Evolutionary conservation across 495 filamentous ascomycete genomes (phyloP).

Genomic region (Hapsidospora chrysogenum): DNA sequence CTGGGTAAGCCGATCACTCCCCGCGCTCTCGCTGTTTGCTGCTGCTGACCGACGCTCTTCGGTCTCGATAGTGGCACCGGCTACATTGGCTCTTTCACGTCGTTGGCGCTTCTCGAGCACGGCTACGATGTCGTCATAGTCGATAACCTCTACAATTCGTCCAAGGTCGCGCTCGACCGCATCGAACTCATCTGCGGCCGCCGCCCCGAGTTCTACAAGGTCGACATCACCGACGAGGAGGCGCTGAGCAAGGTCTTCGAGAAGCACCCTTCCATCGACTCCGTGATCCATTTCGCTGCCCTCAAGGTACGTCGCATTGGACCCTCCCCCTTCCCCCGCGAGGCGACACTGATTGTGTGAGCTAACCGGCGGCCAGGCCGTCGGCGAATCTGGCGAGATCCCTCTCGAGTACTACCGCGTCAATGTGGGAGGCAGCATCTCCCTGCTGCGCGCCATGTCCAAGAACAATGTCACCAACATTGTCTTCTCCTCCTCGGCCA

Average conservation of each 20-base stretch:
- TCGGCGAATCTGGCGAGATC: slow-evolving; percentile 89
- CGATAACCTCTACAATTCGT: slow-evolving; percentile 94
- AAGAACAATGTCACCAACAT: slow-evolving; percentile 85
- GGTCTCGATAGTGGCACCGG: slow-evolving; percentile 60
- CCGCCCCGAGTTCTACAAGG: slow-evolving; percentile 67
- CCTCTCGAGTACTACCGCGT: slow-evolving; percentile 95
- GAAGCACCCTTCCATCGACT: slow-evolving; percentile 84
- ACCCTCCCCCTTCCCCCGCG: background rate
- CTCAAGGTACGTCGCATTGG: slow-evolving; percentile 55
- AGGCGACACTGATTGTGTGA: no score
- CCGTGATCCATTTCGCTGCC: slow-evolving; percentile 95
- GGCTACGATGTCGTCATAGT: slow-evolving; percentile 92
- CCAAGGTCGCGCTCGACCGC: slow-evolving; percentile 70
- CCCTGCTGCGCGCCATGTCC: slow-evolving; percentile 74
- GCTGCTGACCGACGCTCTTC: slow-evolving; percentile 6
- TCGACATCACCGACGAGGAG: slow-evolving; percentile 74
- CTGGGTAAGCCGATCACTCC: slow-evolving; percentile 47
- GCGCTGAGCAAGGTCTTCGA: slow-evolving; percentile 76
- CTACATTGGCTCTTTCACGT: slow-evolving; percentile 97
- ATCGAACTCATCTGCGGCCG: slow-evolving; percentile 88
- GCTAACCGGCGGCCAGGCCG: slow-evolving; percentile 44
- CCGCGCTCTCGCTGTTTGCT: slow-evolving; percentile 8
- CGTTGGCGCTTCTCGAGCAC: slow-evolving; percentile 77
- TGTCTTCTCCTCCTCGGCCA: slow-evolving; percentile 91
- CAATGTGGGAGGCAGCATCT: slow-evolving; percentile 88